Conservation (phyloP, 176 grass and related monocot genomes). For the Chloris gayana region DNA sequence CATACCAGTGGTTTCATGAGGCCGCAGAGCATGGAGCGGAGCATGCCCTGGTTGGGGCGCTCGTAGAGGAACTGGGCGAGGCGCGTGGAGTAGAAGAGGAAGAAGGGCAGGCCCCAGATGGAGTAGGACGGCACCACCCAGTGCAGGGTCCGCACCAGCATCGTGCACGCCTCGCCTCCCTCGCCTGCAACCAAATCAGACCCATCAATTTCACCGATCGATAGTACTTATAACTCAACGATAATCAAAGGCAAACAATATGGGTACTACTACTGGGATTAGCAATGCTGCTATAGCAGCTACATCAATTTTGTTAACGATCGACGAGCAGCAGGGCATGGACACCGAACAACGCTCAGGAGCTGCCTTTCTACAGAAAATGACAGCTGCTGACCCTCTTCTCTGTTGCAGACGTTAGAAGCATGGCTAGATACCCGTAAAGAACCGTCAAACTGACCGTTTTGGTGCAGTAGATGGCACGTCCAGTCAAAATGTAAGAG, state of each 20-base stretch:
- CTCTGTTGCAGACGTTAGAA: not conserved
- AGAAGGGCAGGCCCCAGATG: conserved; percentile 95
- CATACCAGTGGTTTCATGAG: conserved; percentile 81
- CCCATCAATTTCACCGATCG: not conserved
- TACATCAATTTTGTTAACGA: no score
- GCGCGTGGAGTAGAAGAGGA: conserved; percentile 89
- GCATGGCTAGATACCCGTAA: not conserved
- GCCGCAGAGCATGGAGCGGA: conserved; percentile 70
- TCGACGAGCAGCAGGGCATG: no score
- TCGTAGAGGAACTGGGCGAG: conserved; percentile 86
- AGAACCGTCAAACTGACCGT: not conserved
- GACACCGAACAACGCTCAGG: no score
- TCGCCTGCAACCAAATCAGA: conserved; percentile 42
- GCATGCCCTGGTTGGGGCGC: conserved; percentile 68
- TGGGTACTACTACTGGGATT: not conserved
- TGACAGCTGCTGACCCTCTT: not conserved
- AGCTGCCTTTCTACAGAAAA: not conserved
- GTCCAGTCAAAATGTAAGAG: not conserved
- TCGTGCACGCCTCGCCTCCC: conserved; percentile 79
- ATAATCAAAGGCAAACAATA: not conserved
- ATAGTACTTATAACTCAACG: no score
- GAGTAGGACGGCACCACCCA: conserved; percentile 99
- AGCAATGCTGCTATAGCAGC: no score
- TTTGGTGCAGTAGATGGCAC: not conserved
- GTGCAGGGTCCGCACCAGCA: conserved; percentile 86